phyloP scores from a whole-genome alignment of 352 stramenopile species.

The Pythium volutum region DNA sequence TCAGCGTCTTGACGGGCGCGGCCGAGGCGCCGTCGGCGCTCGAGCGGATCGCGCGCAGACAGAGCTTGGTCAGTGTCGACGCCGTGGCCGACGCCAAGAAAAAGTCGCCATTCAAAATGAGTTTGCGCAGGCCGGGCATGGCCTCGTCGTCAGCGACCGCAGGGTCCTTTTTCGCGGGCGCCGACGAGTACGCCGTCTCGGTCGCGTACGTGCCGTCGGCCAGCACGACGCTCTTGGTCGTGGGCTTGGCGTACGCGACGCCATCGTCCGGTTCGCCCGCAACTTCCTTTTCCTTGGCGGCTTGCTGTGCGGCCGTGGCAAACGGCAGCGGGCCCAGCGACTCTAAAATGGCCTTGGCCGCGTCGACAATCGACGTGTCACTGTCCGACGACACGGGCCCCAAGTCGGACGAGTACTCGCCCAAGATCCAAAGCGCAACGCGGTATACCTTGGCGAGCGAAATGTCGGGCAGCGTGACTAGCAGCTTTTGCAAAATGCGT shows the following conservation, averaged over 20 bases:
- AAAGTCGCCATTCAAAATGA: slow-evolving; percentile 94
- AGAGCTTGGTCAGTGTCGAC: slow-evolving; percentile 96
- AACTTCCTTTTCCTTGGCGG: slow-evolving; percentile 17
- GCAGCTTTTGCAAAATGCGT: slow-evolving; percentile 93
- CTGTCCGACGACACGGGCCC: slow-evolving; percentile 30
- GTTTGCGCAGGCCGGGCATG: slow-evolving; percentile 77
- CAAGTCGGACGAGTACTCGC: slow-evolving; percentile 86
- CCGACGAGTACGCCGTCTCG: slow-evolving; percentile 89
- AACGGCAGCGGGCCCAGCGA: slow-evolving; percentile 80
- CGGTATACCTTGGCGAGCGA: slow-evolving; percentile 94
- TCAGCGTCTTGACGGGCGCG: slow-evolving; percentile 59
- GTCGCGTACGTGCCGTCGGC: slow-evolving; percentile 99
- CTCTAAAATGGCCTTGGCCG: slow-evolving; percentile 87
- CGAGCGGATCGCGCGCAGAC: slow-evolving; percentile 81
- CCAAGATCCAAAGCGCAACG: slow-evolving; percentile 97
- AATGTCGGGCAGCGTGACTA: slow-evolving; percentile 94
- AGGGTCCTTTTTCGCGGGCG: slow-evolving; percentile 29
- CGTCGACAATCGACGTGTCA: slow-evolving; percentile 75
- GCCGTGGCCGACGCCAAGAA: slow-evolving; percentile 94
- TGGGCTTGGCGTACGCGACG: slow-evolving; percentile 82
- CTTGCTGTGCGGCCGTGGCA: slow-evolving; percentile 36
- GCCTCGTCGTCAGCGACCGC: slow-evolving; percentile 56
- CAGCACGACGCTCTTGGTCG: slow-evolving; percentile 98
- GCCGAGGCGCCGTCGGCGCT: slow-evolving; percentile 40
- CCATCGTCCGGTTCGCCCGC: slow-evolving; percentile 20